Evolutionary conservation across 352 stramenopile species (phyloP).

Genomic region (Phytophthora megakarya): DNA sequence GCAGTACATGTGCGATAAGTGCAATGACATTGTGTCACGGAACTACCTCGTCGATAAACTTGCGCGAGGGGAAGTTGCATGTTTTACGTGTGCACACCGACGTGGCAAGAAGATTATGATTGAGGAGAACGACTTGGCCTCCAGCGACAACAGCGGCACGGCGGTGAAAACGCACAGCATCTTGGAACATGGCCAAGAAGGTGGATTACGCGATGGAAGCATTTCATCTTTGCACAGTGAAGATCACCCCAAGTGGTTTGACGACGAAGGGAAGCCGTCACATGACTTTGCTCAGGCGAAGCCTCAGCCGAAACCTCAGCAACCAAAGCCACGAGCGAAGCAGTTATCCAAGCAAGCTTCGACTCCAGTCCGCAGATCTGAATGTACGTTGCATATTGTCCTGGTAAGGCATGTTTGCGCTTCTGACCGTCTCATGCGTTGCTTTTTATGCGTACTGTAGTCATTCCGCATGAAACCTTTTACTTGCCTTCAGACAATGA

Average conservation of each 20-base stretch:
- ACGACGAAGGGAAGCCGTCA: slow-evolving; percentile 28
- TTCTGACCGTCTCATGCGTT: slow-evolving; percentile 8
- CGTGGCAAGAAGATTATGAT: slow-evolving; percentile 35
- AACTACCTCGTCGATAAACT: slow-evolving; percentile 63
- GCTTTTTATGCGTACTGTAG: slow-evolving; percentile 14
- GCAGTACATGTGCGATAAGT: slow-evolving; percentile 79
- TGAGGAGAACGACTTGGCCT: slow-evolving; percentile 10
- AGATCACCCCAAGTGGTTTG: slow-evolving; percentile 24
- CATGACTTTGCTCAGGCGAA: slow-evolving; percentile 7
- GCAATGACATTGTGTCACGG: slow-evolving; percentile 55
- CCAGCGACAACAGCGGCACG: slow-evolving; percentile 7
- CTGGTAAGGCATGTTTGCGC: background rate
- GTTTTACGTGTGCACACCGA: slow-evolving; percentile 65
- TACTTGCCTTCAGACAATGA: slow-evolving; percentile 29
- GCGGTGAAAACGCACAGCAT: slow-evolving; percentile 18
- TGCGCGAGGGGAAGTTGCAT: slow-evolving; percentile 41
- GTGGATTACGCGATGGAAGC: slow-evolving; percentile 22
- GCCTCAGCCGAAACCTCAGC: background rate
- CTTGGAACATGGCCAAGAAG: slow-evolving; percentile 9
- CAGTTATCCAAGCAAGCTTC: slow-evolving; percentile 7
- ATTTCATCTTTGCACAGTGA: slow-evolving; percentile 26
- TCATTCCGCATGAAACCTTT: slow-evolving; percentile 32
- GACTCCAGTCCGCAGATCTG: slow-evolving; percentile 3
- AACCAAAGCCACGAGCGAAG: background rate
- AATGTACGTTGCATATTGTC: slow-evolving; percentile 32